phyloP scores from a whole-genome alignment of 2,329 filamentous ascomycete genomes.

The Aureobasidium sp. region DNA sequence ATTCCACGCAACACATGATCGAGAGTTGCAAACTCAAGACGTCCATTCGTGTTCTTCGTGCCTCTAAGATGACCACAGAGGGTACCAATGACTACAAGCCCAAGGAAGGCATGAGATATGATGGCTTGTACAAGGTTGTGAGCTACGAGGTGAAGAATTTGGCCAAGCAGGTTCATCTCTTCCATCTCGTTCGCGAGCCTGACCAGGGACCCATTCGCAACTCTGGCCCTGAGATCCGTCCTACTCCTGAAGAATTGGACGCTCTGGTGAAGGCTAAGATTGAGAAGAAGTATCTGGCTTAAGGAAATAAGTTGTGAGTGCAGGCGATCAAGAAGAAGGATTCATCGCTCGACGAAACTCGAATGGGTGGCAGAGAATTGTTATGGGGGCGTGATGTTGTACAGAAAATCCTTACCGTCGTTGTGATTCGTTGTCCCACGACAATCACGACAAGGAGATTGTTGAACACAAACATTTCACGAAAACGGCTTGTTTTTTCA shows the following conservation, averaged over 20 bases:
- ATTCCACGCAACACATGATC: constrained; percentile 39
- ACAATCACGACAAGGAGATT: no score
- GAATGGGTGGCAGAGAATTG: neutral
- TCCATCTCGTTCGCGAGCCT: constrained; percentile 38
- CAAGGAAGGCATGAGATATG: constrained; percentile 46
- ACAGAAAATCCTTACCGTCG: no score
- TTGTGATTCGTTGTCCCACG: no score
- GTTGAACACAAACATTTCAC: no score
- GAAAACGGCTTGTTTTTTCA: no score
- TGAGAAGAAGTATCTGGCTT: constrained; percentile 15
- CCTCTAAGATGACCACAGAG: constrained; percentile 30
- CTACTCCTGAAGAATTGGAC: constrained; percentile 31
- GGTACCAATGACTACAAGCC: constrained; percentile 38
- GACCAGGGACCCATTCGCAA: constrained; percentile 45
- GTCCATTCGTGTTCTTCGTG: constrained; percentile 47
- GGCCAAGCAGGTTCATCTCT: constrained; percentile 39
- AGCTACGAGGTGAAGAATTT: constrained; percentile 34
- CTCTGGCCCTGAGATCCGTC: constrained; percentile 33
- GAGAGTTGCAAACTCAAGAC: constrained; percentile 30
- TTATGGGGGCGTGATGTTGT: no score
- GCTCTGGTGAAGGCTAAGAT: constrained; percentile 1
- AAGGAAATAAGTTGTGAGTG: neutral
- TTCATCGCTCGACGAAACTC: neutral
- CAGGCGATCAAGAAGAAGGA: neutral
- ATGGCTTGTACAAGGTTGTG: constrained; percentile 49